Evolutionary conservation across 2,329 filamentous ascomycete genomes (phyloP).

Genomic region (Fusarium falciforme): DNA sequence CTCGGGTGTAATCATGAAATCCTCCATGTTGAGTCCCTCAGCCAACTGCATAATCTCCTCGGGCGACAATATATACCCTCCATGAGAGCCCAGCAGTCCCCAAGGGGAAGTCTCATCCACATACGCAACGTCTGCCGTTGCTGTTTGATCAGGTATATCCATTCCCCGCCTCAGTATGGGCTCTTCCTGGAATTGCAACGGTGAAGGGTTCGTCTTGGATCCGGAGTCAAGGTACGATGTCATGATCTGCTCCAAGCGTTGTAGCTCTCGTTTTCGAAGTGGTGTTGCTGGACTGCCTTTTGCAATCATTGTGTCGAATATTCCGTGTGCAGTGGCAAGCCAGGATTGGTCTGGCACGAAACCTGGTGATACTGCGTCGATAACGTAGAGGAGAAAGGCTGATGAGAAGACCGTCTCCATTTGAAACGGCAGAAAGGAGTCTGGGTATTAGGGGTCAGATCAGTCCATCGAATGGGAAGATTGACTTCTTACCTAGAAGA

Average conservation of each 20-base stretch:
- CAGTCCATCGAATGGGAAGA: neutral
- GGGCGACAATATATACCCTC: neutral
- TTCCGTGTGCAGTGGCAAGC: neutral
- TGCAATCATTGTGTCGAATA: neutral
- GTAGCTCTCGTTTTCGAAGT: slow-evolving; percentile 6
- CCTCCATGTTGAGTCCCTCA: neutral
- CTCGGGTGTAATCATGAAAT: neutral
- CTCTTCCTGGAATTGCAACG: neutral
- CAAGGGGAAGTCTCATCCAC: neutral
- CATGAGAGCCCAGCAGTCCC: neutral
- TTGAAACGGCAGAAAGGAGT: neutral
- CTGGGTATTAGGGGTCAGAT: neutral
- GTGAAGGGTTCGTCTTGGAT: neutral
- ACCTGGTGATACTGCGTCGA: neutral
- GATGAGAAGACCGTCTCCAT: neutral
- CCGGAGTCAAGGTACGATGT: neutral
- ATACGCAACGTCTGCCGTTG: neutral
- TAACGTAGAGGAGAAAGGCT: neutral
- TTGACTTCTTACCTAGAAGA: neutral
- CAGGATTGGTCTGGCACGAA: neutral
- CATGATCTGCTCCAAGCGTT: slow-evolving; percentile 11
- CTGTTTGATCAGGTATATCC: neutral
- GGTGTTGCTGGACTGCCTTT: slow-evolving; percentile 3
- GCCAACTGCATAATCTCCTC: neutral
- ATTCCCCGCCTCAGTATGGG: neutral